Evolutionary conservation across 352 stramenopile species (phyloP).

Genomic region (Peronospora destructor): DNA sequence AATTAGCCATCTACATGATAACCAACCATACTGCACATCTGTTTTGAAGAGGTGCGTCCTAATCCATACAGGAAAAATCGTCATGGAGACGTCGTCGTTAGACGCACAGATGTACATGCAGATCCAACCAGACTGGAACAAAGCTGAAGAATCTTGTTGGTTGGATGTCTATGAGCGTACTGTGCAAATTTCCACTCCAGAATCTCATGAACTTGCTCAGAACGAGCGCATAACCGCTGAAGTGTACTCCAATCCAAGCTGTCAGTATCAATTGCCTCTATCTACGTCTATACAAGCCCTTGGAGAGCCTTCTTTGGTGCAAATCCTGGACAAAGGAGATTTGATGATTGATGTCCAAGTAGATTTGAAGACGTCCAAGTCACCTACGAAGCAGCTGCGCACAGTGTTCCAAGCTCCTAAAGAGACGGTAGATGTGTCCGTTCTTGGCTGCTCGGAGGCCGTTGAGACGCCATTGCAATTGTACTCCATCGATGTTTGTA

Average conservation of each 20-base stretch:
- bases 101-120: conserved; percentile 44
- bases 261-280: conserved; percentile 41
- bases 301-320: conserved; percentile 21
- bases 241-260: conserved; percentile 23
- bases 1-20: too few species aligned
- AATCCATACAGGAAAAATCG: neutral
- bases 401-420: conserved; percentile 53
- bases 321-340: conserved; percentile 30
- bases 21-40: too few species aligned
- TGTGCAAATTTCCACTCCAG: conserved; percentile 15
- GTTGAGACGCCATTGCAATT: conserved; percentile 29
- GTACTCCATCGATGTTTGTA: conserved; percentile 40
- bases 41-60: too few species aligned
- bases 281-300: neutral
- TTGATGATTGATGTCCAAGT: conserved; percentile 47
- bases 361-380: conserved; percentile 3
- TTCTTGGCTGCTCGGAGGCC: neutral
- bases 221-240: conserved; percentile 8
- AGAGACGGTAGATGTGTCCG: conserved; percentile 29
- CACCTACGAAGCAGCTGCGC: conserved; percentile 7
- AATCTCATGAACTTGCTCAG: conserved; percentile 9
- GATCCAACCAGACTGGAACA: conserved; percentile 55
- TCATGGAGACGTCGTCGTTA: conserved; percentile 2
- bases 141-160: conserved; percentile 29
- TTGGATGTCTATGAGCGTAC: conserved; percentile 50